These are phyloP conservation scores for Porpolomopsis calyptriformis DNA, from an alignment of 768 basidiomycete genomes.

Conservation along the genomic window DNA sequence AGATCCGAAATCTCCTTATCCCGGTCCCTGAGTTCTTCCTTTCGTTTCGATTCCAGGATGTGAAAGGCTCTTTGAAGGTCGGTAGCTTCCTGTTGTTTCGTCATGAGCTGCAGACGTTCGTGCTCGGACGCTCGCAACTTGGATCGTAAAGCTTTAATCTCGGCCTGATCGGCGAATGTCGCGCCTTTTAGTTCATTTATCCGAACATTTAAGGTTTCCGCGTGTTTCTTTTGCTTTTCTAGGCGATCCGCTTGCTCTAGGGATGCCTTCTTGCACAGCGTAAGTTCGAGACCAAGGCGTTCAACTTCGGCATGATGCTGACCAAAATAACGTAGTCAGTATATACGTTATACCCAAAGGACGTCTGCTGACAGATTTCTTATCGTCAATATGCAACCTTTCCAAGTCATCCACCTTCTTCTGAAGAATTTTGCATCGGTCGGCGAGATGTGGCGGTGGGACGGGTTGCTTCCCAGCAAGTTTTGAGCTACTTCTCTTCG, in stretches of 20 bases:
- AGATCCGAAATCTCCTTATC: conserved; percentile 47
- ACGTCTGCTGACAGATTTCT: conserved; percentile 40
- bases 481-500: conserved; percentile 18
- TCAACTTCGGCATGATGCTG: conserved; percentile 58
- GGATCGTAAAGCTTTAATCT: conserved; percentile 50
- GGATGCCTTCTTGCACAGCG: conserved; percentile 34
- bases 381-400: conserved; percentile 50
- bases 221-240: conserved; percentile 58
- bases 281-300: conserved; percentile 45
- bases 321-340: background rate
- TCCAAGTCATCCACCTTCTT: conserved; percentile 58
- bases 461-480: conserved; percentile 13
- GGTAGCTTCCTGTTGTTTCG: conserved; percentile 40
- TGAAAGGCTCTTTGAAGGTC: conserved; percentile 44
- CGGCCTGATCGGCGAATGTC: conserved; percentile 39
- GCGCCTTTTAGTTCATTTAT: conserved; percentile 51
- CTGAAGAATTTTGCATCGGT: conserved; percentile 47
- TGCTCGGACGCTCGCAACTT: conserved; percentile 51
- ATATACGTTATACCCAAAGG: conserved; percentile 13
- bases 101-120: conserved; percentile 39
- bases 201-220: conserved; percentile 43
- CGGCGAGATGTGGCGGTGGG: conserved; percentile 17
- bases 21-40: conserved; percentile 44
- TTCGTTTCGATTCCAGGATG: conserved; percentile 36
- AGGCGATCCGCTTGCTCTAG: conserved; percentile 41